Evolutionary conservation across 148 eudicot genomes (phyloP), one percentile per base, ranked within the genome.

Genomic region (Linanthus parryae): DNA sequence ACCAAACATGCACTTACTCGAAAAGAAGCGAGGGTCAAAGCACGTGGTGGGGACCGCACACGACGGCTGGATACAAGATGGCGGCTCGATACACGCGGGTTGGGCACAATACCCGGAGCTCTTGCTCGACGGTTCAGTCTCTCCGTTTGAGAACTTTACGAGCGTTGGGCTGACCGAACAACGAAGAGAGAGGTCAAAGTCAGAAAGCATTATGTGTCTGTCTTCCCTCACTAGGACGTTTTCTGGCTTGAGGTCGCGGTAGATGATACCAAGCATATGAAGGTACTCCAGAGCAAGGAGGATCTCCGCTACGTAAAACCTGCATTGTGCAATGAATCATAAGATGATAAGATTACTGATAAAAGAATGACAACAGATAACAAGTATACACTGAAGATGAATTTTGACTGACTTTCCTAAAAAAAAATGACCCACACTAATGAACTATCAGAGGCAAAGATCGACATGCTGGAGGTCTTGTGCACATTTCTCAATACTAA

Each of bases 171-270:
- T 88, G 48, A 79, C 83, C 2, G 83, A 59, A 62, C 96, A 88
- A 18, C 94, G 83, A 13, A 88, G 85, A 11, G 96, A 88, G 21
- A 88, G 81, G 58, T 88, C 96, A 55, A 88, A 88, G 61, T 88
- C 96, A 1, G 96, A 80, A n/a, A 88, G 79, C 96, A 88, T 84
- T 28, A 88, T 88, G 56, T 88, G 96, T n/a, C 96, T 94, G 27
- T 88, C 96, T 48, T 88, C 96, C 36, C 96, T 68, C 19, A 88
- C 96, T 5, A 88, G 85, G n/a, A 88, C 88, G 2, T 88, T 88
- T 61, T 88, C 96, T 2, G 96, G 96, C 58, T 88, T 88, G 37
- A 88, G 81, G 61, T 88, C 96, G 33, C 96, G 96, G 36, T 88
- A 88, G 10, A 88, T 75, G 46, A 88, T 78, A 45, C 96, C 96